Evolutionary conservation across 768 basidiomycete species (phyloP), one percentile per base, ranked within the genome.

Genomic region (Scleroderma citrinum): DNA sequence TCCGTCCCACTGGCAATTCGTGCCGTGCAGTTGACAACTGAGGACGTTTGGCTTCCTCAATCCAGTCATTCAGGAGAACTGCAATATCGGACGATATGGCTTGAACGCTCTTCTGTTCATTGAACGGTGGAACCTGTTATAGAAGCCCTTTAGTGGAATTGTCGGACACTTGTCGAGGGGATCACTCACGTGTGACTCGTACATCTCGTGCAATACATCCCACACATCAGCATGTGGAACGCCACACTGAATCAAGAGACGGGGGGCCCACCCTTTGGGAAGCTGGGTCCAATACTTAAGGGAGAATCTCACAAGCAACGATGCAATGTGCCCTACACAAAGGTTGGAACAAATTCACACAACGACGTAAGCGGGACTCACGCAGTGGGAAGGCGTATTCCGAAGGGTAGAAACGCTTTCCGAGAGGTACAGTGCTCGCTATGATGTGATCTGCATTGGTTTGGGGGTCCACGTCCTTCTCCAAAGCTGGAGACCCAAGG

Each of bases 311-410:
- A 94, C 82, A 3, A 97, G 75, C 2, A 92, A 71, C 2, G 78
- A 78, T 2, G 89, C 75, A 51, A 97, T 71, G 52, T 85, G 78
- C 53, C 84, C 95, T 96, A 57, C 5, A 51, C 36, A 31, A 16
- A 10, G 34, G 19, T 2, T 10, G 5, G 58, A 14, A 40, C 37
- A 20, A 14, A 35, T 31, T 21, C 24, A 36, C 20, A 17, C 39
- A 30, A 7, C 2, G 38, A 26, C 44, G 5, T 46, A 23, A n/a
- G 41, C 53, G 19, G 43, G 44, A 29, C 89, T 62, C 59, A 93
- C 92, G 80, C 24, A 93, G 71, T 16, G 92, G 92, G 68, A 95
- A 93, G 10, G 92, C 87, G 50, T 82, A 83, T 53, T 92, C 90
- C 2, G 92, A 95, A 0, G 93, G 91, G 62, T 88, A 92, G 64